A percentile compares a stretch with the other conserved stretches of the same genome.
Conservation (phyloP, 2,329 filamentous ascomycete species). For the Fusarium verticillioides region DNA sequence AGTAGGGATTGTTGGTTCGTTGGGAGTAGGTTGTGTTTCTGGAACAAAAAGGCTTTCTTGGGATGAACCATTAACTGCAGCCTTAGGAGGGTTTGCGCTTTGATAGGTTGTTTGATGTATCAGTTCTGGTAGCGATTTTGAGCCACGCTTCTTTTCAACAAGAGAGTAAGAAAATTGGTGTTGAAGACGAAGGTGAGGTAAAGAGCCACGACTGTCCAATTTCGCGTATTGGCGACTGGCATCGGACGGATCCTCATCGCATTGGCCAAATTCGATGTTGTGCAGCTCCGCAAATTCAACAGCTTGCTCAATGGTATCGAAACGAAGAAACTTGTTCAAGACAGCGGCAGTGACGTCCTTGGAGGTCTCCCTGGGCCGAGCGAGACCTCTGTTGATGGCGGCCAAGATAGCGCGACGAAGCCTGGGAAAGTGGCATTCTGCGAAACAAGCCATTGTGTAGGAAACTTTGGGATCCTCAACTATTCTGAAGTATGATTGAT, state of each 20-base stretch:
- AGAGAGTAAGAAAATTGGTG: slow-evolving; percentile 67
- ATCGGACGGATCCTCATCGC: slow-evolving; percentile 50
- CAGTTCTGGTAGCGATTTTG: slow-evolving; percentile 62
- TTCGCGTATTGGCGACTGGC: slow-evolving; percentile 55
- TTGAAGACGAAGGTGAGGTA: slow-evolving; percentile 62
- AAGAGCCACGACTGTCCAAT: slow-evolving; percentile 55
- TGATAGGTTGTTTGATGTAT: slow-evolving; percentile 67
- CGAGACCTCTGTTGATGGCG: slow-evolving; percentile 65
- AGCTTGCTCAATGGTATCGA: slow-evolving; percentile 75
- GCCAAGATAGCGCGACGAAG: slow-evolving; percentile 69
- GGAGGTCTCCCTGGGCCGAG: slow-evolving; percentile 65
- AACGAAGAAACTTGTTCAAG: slow-evolving; percentile 69
- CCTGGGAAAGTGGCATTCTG: slow-evolving; percentile 73
- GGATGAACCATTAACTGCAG: slow-evolving; percentile 19
- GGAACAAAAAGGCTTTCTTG: slow-evolving; percentile 48
- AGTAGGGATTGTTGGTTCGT: slow-evolving; percentile 4
- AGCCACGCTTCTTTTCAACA: slow-evolving; percentile 70
- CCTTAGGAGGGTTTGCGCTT: slow-evolving; percentile 38
- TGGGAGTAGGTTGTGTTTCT: slow-evolving; percentile 15
- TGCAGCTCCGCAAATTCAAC: slow-evolving; percentile 72
- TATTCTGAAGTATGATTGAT: slow-evolving; percentile 68
- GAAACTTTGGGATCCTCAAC: slow-evolving; percentile 67
- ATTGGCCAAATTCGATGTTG: slow-evolving; percentile 61
- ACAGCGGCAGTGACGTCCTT: slow-evolving; percentile 69
- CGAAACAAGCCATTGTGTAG: slow-evolving; percentile 77